A percentile compares a stretch with the other conserved stretches of the same genome.
These are phyloP conservation scores for Cryptosporidium viatorum DNA, from an alignment of 169 alveolate genomes.

Conservation along the genomic window DNA sequence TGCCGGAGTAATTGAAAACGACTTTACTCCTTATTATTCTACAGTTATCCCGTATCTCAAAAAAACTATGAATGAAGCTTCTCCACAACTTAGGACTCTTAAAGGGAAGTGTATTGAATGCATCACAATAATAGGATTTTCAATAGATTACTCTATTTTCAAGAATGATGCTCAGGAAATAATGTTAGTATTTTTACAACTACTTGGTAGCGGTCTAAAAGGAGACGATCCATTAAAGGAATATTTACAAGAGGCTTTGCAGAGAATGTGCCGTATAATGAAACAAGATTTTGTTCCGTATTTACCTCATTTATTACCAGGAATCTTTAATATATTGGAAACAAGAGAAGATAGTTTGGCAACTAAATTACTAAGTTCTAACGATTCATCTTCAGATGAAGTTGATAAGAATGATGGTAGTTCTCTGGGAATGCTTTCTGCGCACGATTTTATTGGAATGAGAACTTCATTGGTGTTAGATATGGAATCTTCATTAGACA, in stretches of 20 bases:
- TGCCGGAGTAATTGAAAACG: constrained; percentile 92
- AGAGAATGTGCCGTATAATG: constrained; percentile 89
- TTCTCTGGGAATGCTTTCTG: constrained; percentile 40
- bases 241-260: constrained; percentile 88
- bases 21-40: constrained; percentile 86
- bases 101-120: constrained; percentile 92
- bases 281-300: constrained; percentile 87
- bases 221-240: constrained; percentile 91
- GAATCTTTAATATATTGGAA: constrained; percentile 39
- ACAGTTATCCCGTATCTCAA: constrained; percentile 88
- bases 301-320: constrained; percentile 88
- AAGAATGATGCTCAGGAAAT: constrained; percentile 86
- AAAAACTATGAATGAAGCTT: constrained; percentile 81
- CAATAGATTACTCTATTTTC: constrained; percentile 86
- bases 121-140: constrained; percentile 89
- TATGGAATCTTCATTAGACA: constrained; percentile 71
- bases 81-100: constrained; percentile 86
- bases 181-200: constrained; percentile 86
- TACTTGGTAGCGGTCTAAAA: constrained; percentile 83
- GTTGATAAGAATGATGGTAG: constrained; percentile 25
- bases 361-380: constrained; percentile 18
- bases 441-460: constrained; percentile 69
- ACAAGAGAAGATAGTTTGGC: constrained; percentile 59
- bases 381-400: constrained; percentile 32
- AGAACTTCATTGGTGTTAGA: constrained; percentile 63